These are phyloP conservation scores for Jatropha curcas DNA, from an alignment of 345 rosid genomes.

Conservation along the genomic window DNA sequence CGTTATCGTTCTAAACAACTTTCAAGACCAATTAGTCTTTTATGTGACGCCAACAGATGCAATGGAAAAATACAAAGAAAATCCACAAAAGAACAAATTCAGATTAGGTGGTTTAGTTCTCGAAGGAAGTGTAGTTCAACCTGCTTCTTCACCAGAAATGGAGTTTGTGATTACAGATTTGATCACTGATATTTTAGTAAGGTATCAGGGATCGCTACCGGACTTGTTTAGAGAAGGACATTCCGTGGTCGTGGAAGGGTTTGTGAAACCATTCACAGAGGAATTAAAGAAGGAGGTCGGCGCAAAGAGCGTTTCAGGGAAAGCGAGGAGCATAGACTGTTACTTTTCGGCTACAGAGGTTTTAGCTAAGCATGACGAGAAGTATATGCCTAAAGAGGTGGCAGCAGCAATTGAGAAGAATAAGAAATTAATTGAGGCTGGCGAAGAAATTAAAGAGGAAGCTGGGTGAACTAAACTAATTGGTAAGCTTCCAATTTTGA, in stretches of 20 bases:
- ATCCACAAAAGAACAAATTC: slow-evolving; percentile 67
- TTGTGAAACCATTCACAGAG: slow-evolving; percentile 67
- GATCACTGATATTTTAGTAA: slow-evolving; percentile 75
- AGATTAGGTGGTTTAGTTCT: slow-evolving; percentile 89
- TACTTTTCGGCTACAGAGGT: slow-evolving; percentile 82
- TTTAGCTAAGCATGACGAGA: slow-evolving; percentile 96
- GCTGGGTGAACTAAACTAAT: slow-evolving; percentile 30
- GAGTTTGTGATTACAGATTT: slow-evolving; percentile 91
- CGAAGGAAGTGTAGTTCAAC: slow-evolving; percentile 88
- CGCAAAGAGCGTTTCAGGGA: slow-evolving; percentile 51
- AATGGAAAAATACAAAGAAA: slow-evolving; percentile 65
- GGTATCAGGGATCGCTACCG: slow-evolving; percentile 77
- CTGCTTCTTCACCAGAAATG: slow-evolving; percentile 67
- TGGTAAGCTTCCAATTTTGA: slow-evolving; percentile 16
- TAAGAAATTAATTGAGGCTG: slow-evolving; percentile 64
- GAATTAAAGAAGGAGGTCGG: slow-evolving; percentile 57
- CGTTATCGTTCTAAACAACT: slow-evolving; percentile 74
- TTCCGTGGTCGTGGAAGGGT: slow-evolving; percentile 92
- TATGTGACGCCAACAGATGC: slow-evolving; percentile 87
- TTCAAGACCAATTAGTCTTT: slow-evolving; percentile 86
- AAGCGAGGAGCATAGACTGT: slow-evolving; percentile 66
- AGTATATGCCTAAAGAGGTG: slow-evolving; percentile 95
- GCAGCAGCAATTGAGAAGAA: slow-evolving; percentile 97
- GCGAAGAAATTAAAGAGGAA: slow-evolving; percentile 16
- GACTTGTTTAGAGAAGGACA: slow-evolving; percentile 96